Evolutionary conservation across 768 basidiomycete genomes (phyloP).

Genomic region (Xerocomus spinulosus): DNA sequence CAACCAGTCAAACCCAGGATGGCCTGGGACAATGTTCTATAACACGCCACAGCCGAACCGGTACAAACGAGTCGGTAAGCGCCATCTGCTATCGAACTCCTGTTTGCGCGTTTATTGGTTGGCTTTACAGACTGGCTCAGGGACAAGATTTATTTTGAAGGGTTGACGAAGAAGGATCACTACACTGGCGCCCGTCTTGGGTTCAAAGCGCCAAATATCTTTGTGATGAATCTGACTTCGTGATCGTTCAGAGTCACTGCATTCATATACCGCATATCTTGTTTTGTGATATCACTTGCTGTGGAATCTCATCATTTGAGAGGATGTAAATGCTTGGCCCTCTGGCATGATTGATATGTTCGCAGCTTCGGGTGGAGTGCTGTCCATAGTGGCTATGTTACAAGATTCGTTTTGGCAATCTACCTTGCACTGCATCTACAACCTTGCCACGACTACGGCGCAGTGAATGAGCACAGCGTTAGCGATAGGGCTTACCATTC

Average conservation of each 20-base stretch:
- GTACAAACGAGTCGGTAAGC: constrained; percentile 62
- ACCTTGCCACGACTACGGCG: too few species aligned
- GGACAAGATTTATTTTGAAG: constrained; percentile 68
- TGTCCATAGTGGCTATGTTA: too few species aligned
- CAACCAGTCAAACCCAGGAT: constrained; percentile 32
- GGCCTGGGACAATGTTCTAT: constrained; percentile 39
- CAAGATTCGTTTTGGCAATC: too few species aligned
- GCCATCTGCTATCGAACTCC: neutral
- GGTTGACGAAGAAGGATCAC: constrained; percentile 51
- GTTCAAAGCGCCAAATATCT: constrained; percentile 74
- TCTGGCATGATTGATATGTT: too few species aligned
- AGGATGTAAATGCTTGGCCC: neutral
- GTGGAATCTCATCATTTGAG: neutral
- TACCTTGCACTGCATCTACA: too few species aligned
- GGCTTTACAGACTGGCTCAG: constrained; percentile 64
- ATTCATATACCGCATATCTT: constrained; percentile 7
- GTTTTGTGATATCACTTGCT: constrained; percentile 4
- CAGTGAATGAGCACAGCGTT: too few species aligned
- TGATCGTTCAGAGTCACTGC: constrained; percentile 22
- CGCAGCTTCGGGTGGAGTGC: too few species aligned
- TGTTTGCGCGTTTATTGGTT: neutral
- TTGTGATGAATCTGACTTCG: constrained; percentile 61
- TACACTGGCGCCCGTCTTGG: constrained; percentile 63
- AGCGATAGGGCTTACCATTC: too few species aligned
- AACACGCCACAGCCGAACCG: constrained; percentile 45